These are phyloP conservation scores for Yamadazyma dendronema DNA, from an alignment of 1,139 yeast genomes.

Conservation along the genomic window DNA sequence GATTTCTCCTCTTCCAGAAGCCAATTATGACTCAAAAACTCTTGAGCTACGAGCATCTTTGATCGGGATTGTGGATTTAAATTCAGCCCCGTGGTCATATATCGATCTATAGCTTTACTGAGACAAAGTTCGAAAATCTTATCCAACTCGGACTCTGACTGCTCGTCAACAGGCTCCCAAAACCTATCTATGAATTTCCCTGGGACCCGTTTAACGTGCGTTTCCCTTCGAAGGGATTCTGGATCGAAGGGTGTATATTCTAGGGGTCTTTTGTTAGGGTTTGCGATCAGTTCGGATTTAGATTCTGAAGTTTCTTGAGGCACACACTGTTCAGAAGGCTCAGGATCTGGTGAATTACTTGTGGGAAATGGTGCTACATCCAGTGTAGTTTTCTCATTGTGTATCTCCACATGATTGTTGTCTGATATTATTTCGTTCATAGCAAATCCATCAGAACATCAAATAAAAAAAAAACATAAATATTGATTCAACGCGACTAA, in stretches of 20 bases:
- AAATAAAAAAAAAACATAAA: not conserved
- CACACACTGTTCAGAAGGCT: no score
- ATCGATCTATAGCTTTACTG: slow-evolving; percentile 30
- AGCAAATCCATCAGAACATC: no score
- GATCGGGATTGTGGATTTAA: slow-evolving; percentile 1
- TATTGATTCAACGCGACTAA: not conserved
- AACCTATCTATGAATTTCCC: slow-evolving; percentile 32
- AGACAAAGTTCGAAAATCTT: slow-evolving; percentile 30
- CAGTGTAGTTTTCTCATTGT: no score
- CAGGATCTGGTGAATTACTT: no score
- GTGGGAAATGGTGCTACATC: no score
- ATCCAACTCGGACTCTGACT: slow-evolving; percentile 23
- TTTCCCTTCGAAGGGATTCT: slow-evolving; percentile 15
- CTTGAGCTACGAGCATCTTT: slow-evolving; percentile 27
- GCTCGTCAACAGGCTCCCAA: slow-evolving; percentile 33
- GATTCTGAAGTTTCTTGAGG: no score
- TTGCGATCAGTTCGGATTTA: no score
- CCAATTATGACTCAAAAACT: slow-evolving; percentile 32
- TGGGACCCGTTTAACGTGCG: slow-evolving; percentile 22
- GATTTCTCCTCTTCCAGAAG: slow-evolving; percentile 25
- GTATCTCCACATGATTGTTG: no score
- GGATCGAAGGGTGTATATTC: slow-evolving; percentile 15
- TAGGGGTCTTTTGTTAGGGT: slow-evolving; percentile 1
- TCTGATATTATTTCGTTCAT: no score
- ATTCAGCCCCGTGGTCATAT: slow-evolving; percentile 9